Evolutionary conservation across 2,329 filamentous ascomycete species (phyloP), one percentile per base, ranked within the genome.

Genomic region (Aspergillus brasiliensis): DNA sequence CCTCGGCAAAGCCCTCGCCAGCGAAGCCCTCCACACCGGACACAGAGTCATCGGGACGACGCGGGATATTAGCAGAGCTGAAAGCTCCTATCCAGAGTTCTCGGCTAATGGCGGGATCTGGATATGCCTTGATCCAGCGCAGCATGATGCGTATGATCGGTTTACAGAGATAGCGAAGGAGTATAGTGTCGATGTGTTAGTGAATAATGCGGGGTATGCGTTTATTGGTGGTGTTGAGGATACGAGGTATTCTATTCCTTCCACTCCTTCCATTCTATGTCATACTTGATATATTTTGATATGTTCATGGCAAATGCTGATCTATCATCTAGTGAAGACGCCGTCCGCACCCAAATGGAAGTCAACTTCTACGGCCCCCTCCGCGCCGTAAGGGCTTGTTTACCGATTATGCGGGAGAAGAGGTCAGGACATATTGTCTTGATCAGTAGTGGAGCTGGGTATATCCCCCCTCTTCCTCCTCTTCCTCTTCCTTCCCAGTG

Each of bases 291-390:
- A 17, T n/a, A 7, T 40, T 40, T 40, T 40, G 15, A 3, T 11
- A 7, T 17, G 38, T 40, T 4, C 4, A n/a, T 2, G 38, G 38
- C 5, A 2, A 8, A 8, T 3, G 17, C 38, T 31, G 2, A 31
- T 1, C 10, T 1, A 31, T 31, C 4, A 11, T 13, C 3, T 23
- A 61, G 59, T 37, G 59, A 61, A 27, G n/a, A 8, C 3, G 59
- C 58, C n/a, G 13, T 61, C 19, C 49, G 55, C 15, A 34, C 31
- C 25, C 59, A 61, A 17, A 61, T 61, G 59, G 51, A 61, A 40
- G 59, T 61, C 5, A 61, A 61, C n/a, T 61, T 61, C 46, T 51
- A 58, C 19, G 59, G 59, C 2, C 59, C 59, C n/a, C 55, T 61
- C 15, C 59, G 59, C 13, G 42, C 58, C 13, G 52, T 52, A 6